Conservation (phyloP, 1,139 yeast species). For the Taphrina flavorubra region DNA sequence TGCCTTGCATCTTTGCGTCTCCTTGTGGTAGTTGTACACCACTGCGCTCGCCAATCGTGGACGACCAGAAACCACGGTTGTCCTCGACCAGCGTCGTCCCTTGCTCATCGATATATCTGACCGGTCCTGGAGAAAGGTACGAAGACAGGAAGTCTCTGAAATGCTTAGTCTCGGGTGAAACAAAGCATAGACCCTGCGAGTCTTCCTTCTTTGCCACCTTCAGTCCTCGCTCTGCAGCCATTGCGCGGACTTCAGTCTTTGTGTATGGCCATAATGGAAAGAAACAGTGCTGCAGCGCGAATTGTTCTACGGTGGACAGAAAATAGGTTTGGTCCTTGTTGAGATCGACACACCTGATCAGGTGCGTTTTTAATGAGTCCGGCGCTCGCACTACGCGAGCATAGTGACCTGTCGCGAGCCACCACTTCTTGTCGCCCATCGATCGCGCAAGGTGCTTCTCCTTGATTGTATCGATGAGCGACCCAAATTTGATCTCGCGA, state of each 20-base stretch:
- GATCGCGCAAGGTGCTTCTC: conserved; percentile 44
- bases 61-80: conserved; percentile 88
- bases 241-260: conserved; percentile 72
- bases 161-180: conserved; percentile 64
- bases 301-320: conserved; percentile 67
- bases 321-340: conserved; percentile 91
- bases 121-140: conserved; percentile 73
- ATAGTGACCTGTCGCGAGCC: conserved; percentile 96
- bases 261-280: conserved; percentile 81
- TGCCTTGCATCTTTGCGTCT: conserved; percentile 71
- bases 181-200: conserved; percentile 94
- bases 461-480: conserved; percentile 44
- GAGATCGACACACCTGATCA: conserved; percentile 65
- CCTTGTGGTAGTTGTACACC: conserved; percentile 88
- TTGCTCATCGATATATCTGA: conserved; percentile 68
- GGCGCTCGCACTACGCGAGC: conserved; percentile 52
- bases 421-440: conserved; percentile 50
- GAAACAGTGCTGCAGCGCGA: conserved; percentile 59
- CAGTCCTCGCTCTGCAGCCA: conserved; percentile 63
- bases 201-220: conserved; percentile 81
- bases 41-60: conserved; percentile 86
- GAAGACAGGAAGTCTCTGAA: conserved; percentile 78
- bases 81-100: conserved; percentile 74
- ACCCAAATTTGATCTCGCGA: conserved; percentile 82
- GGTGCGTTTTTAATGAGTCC: conserved; percentile 49